Percentiles rank a stretch among this genome's conserved stretches.
Conservation (phyloP, 2,329 filamentous ascomycete genomes). For the Pseudogymnoascus sp. region DNA sequence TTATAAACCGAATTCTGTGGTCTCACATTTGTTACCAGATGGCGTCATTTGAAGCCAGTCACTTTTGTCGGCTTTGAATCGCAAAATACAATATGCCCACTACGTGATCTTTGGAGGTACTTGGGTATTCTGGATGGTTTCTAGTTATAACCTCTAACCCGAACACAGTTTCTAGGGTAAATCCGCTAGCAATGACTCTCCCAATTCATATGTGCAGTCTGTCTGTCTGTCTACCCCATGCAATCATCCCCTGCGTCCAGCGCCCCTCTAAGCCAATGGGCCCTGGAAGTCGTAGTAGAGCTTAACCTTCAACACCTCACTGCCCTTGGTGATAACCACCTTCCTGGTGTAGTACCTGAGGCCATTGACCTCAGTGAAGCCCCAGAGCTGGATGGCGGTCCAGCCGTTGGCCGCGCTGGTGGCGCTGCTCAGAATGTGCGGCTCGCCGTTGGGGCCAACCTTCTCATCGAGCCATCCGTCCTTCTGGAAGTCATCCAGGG, state of each 20-base stretch:
- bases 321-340: conserved; percentile 31
- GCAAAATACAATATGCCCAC: background rate
- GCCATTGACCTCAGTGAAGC: conserved; percentile 36
- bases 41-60: background rate
- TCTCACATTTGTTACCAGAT: background rate
- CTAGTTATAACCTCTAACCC: conserved; percentile 3
- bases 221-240: background rate
- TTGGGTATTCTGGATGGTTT: conserved; percentile 4
- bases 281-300: conserved; percentile 33
- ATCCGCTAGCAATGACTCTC: background rate
- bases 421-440: conserved; percentile 41
- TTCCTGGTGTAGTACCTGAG: conserved; percentile 32
- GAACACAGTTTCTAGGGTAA: background rate
- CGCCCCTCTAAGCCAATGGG: background rate
- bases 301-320: conserved; percentile 30
- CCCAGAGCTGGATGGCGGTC: conserved; percentile 47
- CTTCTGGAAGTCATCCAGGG: conserved; percentile 35
- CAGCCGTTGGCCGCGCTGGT: conserved; percentile 41
- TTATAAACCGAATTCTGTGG: conserved; percentile 6
- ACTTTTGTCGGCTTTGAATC: background rate
- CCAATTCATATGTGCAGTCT: background rate
- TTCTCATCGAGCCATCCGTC: conserved; percentile 40
- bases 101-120: background rate
- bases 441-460: conserved; percentile 34
- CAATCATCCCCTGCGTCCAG: background rate